phyloP scores from a whole-genome alignment of 2,329 filamentous ascomycete genomes.

The Pseudocercospora musae region DNA sequence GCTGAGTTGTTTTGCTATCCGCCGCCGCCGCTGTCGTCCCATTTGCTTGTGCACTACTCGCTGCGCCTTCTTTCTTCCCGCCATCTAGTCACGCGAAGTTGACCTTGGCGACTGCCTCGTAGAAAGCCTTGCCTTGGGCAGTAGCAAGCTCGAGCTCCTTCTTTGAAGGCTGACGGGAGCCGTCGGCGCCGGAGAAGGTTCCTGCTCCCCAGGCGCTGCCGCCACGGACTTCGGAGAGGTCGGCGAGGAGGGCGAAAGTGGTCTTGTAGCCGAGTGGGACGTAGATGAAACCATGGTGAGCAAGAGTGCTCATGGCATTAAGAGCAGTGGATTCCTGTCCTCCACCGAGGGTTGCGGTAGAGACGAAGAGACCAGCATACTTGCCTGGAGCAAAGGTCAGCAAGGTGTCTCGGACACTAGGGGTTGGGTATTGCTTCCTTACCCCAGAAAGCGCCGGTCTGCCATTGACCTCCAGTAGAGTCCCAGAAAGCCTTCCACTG shows the following conservation, averaged over 20 bases:
- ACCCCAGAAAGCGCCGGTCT: constrained; percentile 58
- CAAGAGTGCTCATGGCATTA: constrained; percentile 75
- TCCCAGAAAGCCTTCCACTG: constrained; percentile 97
- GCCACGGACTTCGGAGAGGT: constrained; percentile 77
- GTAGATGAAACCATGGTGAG: constrained; percentile 93
- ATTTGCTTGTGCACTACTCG: constrained; percentile 13
- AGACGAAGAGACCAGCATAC: constrained; percentile 86
- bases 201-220: constrained; percentile 91
- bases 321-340: constrained; percentile 90
- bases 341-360: constrained; percentile 77
- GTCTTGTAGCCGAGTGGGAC: constrained; percentile 91
- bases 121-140: constrained; percentile 83
- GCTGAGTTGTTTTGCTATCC: constrained; percentile 31
- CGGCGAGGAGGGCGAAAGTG: constrained; percentile 65
- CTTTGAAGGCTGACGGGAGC: constrained; percentile 73
- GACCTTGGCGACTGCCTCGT: constrained; percentile 69
- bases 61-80: constrained; percentile 29
- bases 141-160: constrained; percentile 77
- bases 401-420: not conserved
- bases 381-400: constrained; percentile 53
- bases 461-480: constrained; percentile 71
- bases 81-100: constrained; percentile 73
- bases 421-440: not conserved
- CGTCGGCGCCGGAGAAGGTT: constrained; percentile 74
- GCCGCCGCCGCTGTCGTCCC: constrained; percentile 11